phyloP scores from a whole-genome alignment of 306 rosid species.

The Casuarina glauca region DNA sequence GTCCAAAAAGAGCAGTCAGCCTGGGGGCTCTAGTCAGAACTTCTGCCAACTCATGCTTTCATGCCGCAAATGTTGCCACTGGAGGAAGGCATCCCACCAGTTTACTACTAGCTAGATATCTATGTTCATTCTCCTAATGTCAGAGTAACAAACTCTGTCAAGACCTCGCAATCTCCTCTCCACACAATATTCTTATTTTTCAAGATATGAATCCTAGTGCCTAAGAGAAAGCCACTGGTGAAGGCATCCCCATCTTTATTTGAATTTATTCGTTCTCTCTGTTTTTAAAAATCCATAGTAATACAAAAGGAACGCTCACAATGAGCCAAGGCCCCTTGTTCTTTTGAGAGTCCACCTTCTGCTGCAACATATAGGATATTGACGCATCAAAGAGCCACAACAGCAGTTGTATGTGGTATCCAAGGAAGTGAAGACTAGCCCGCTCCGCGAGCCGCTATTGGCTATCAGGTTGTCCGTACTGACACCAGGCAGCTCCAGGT shows the following conservation, averaged over 20 bases:
- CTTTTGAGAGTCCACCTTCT: conserved; percentile 49
- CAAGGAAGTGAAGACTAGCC: conserved; percentile 70
- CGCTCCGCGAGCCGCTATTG: too few relatives aligned
- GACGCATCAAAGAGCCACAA: conserved; percentile 64
- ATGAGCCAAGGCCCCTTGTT: conserved; percentile 40
- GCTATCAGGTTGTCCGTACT: too few relatives aligned
- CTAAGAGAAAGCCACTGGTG: neutral
- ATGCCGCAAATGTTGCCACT: neutral
- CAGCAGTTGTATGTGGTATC: conserved; percentile 71
- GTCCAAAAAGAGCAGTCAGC: neutral
- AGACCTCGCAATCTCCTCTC: neutral
- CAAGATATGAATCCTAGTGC: neutral
- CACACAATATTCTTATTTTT: neutral
- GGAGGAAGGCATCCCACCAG: neutral
- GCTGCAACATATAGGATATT: conserved; percentile 45
- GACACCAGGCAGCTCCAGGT: too few relatives aligned
- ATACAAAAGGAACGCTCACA: conserved; percentile 44
- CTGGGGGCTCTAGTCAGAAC: neutral
- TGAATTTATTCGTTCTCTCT: neutral
- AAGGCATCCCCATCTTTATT: neutral
- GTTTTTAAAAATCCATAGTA: neutral
- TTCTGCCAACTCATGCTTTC: neutral
- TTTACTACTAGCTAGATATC: neutral
- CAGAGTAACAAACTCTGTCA: neutral
- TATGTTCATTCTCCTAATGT: neutral